Evolutionary conservation across 495 filamentous ascomycete species (phyloP), one percentile per base, ranked within the genome.

Genomic region (Choiromyces venosus): DNA sequence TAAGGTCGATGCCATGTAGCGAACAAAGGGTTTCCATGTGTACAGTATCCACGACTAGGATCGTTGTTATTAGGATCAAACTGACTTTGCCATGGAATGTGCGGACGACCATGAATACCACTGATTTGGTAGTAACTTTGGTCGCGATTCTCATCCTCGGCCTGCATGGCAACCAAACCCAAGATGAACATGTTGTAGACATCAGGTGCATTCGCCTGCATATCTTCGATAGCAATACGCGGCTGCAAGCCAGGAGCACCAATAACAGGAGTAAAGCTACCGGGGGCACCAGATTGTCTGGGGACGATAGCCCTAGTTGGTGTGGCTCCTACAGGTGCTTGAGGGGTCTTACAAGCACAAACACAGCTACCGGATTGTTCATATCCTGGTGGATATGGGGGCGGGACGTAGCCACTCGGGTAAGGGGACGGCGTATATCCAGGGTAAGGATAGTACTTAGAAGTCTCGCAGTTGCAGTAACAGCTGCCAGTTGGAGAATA

Each of bases 1-100:
- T 92, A 93, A 21, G 89, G 87, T 61, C 91, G 84, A 83, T 93
- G 90, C 91, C 91, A 93, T 29, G 89, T 86, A 46, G 86, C 85
- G 76, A 92, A 92, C 40, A 92, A 82, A 66, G 88, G 86, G 12
- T 88, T 90, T 16, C 84, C 83, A 81, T 92, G 91, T 21, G 85
- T 83, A 74, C 91, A 93, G 76, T 91, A 92, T 6, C 90, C 91
- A n/a, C 72, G 71, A 29, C 1, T 67, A 21, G 78, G 37, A 42
- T 73, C 66, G 6, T 71, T 38, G 25, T 25, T 74, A 37, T 52
- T 33, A 29, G 65, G 16, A 37, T 66, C 38, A 35, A 42, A 25
- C 14, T 75, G 73, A 64, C 79, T 76, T 61, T 83, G 79, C 83
- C 83, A 84, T 33, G 77, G 72, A 9, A 79, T 78, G 39, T 80